Evolutionary conservation across 129 eudicot genomes (phyloP), one percentile per base, ranked within the genome.

Genomic region (Smallanthus sonchifolius): DNA sequence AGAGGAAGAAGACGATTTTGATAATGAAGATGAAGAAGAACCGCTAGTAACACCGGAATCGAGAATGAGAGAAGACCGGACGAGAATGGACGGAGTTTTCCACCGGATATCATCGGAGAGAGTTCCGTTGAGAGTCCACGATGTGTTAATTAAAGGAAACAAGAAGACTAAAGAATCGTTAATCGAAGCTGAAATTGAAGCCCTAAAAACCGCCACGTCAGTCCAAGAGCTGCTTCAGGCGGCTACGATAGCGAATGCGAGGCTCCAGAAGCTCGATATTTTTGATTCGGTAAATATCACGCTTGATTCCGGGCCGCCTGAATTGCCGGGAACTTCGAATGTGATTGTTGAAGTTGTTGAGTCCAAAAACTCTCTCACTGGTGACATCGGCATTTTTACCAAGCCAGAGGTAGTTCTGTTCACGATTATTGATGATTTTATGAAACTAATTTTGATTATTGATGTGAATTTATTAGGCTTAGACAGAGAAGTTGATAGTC

Each of bases 261-360:
- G 83, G 83, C 68, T 80, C 43, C 83, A 55, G 20, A 80, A 80
- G 69, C 74, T 80, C 8, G 83, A 80, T 66, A 73, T 80, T 0
- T 73, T 80, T 43, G 83, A 80, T 73, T 80, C 83, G 4, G 75
- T 90, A 7, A 80, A 74, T 51, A 81, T 94, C 48, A 88, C 95
- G 51, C 84, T 94, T 13, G 97, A 94, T 78, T 70, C 97, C 0
- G 98, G 98, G 2, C 98, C 98, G 4, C 74, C 83, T 34, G 98
- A 90, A 77, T 79, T 93, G 81, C 97, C 97, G 7, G 97, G 96
- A 14, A 88, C 97, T 14, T 67, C 89, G 30, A 90, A 90, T 80
- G 96, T 94, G 6, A 68, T 94, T 38, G 83, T 94, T 24, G 74
- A 86, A 83, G 91, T 94, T 74, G 83, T 80, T 3, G 83, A 80